These are phyloP conservation scores for Cenchrus americanus DNA, from an alignment of 176 grass and related monocot species.

Conservation along the genomic window DNA sequence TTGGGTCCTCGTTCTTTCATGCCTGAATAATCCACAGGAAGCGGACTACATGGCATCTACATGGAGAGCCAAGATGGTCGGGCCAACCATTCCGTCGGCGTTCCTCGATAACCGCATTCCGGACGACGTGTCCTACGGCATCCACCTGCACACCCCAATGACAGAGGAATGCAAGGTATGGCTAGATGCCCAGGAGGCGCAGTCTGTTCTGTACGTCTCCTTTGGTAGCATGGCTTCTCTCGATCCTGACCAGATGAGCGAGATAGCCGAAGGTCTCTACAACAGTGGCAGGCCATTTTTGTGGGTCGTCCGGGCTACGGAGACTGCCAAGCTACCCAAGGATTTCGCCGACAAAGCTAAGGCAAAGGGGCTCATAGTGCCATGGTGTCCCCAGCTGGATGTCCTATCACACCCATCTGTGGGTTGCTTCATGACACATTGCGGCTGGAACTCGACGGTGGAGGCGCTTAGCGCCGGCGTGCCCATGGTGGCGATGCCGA, in stretches of 20 bases:
- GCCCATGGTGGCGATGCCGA: constrained; percentile 55
- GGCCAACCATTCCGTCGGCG: constrained; percentile 40
- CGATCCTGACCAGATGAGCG: constrained; percentile 30
- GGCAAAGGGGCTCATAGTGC: constrained; percentile 28
- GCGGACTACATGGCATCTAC: constrained; percentile 33
- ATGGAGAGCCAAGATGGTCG: constrained; percentile 36
- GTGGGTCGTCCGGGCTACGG: constrained; percentile 58
- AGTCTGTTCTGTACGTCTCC: constrained; percentile 56
- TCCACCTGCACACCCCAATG: constrained; percentile 42
- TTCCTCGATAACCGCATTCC: constrained; percentile 40
- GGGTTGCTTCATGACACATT: constrained; percentile 75
- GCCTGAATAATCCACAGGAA: constrained; percentile 12
- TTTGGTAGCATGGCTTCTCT: constrained; percentile 62
- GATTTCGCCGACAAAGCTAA: constrained; percentile 15
- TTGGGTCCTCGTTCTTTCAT: not conserved
- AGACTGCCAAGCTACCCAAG: constrained; percentile 27
- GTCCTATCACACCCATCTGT: constrained; percentile 52
- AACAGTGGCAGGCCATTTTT: constrained; percentile 48
- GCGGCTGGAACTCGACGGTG: constrained; percentile 74
- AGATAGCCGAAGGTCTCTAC: constrained; percentile 51
- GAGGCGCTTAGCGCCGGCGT: constrained; percentile 39
- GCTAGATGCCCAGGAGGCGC: constrained; percentile 32
- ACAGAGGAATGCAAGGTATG: constrained; percentile 4
- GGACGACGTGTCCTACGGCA: constrained; percentile 49
- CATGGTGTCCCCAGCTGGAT: constrained; percentile 72